Conservation (phyloP, 2,329 filamentous ascomycete genomes). For the Volutella citrinella region DNA sequence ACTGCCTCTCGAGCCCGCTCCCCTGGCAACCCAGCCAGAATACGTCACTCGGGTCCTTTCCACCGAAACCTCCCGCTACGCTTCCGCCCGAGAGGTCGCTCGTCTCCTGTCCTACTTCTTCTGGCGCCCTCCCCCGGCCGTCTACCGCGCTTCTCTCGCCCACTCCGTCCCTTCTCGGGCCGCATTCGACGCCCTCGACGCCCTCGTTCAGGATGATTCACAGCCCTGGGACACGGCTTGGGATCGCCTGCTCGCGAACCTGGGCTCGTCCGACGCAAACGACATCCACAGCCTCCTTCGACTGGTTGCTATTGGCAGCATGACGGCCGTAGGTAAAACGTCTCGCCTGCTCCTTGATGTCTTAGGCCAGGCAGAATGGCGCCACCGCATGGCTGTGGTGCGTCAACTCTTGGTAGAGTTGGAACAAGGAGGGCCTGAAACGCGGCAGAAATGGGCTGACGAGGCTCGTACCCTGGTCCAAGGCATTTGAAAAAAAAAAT, state of each 20-base stretch:
- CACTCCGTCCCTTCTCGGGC: conserved; percentile 6
- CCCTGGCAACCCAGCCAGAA: conserved; percentile 12
- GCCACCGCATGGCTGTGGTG: conserved; percentile 22
- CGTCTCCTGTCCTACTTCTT: conserved; percentile 35
- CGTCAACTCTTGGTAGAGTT: conserved; percentile 17
- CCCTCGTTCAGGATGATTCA: conserved; percentile 14
- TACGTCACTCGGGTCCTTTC: conserved; percentile 22
- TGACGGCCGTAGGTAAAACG: conserved; percentile 27
- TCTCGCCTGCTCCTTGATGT: conserved; percentile 29
- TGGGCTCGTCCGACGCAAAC: conserved; percentile 14
- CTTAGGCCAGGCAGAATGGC: conserved; percentile 36
- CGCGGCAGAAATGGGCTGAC: conserved; percentile 14
- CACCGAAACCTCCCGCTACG: conserved; percentile 21
- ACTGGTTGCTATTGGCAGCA: conserved; percentile 29
- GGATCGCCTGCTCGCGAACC: conserved; percentile 14
- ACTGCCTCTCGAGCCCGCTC: conserved; percentile 22
- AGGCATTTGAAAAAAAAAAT: too few species aligned
- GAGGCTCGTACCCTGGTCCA: conserved; percentile 5
- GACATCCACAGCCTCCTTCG: conserved; percentile 29
- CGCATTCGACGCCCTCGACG: conserved; percentile 24
- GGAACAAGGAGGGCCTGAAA: conserved; percentile 11
- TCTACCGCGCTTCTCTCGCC: conserved; percentile 27
- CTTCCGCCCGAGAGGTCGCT: conserved; percentile 21
- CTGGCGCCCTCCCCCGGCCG: conserved; percentile 31
- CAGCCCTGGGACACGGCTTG: conserved; percentile 11